Conservation (phyloP, 805 yeast species). For the Kluyveromyces wickerhamii region DNA sequence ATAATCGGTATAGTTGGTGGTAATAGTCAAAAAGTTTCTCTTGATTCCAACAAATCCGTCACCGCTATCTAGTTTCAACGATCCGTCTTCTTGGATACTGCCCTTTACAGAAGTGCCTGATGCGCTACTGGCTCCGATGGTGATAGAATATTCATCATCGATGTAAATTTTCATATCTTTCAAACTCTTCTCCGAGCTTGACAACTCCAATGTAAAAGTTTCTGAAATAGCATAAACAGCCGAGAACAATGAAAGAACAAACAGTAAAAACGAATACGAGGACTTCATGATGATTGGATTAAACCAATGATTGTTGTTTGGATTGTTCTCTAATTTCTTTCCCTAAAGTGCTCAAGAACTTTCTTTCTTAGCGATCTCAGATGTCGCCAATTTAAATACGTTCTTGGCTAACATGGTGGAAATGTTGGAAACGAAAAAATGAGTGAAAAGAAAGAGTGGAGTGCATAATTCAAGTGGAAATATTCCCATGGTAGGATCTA, state of each 20-base stretch:
- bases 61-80: neutral
- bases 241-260: neutral
- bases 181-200: neutral
- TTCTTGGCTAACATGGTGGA: no score
- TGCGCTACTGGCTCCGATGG: no score
- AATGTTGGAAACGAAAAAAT: no score
- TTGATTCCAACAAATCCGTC: slow-evolving; percentile 1
- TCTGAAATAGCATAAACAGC: neutral
- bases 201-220: neutral
- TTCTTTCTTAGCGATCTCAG: no score
- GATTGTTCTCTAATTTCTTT: no score
- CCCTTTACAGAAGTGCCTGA: neutral
- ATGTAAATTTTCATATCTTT: neutral
- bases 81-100: neutral
- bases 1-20: neutral
- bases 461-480: no score
- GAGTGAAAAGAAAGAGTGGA: no score
- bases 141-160: neutral
- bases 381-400: no score
- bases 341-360: no score
- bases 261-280: neutral
- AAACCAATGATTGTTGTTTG: no score
- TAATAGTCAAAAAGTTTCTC: neutral
- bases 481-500: no score
- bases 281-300: no score